A percentile compares a stretch with the other conserved stretches of the same genome.
Evolutionary conservation across 306 rosid species (phyloP).

Genomic region (Styphnolobium japonicum): DNA sequence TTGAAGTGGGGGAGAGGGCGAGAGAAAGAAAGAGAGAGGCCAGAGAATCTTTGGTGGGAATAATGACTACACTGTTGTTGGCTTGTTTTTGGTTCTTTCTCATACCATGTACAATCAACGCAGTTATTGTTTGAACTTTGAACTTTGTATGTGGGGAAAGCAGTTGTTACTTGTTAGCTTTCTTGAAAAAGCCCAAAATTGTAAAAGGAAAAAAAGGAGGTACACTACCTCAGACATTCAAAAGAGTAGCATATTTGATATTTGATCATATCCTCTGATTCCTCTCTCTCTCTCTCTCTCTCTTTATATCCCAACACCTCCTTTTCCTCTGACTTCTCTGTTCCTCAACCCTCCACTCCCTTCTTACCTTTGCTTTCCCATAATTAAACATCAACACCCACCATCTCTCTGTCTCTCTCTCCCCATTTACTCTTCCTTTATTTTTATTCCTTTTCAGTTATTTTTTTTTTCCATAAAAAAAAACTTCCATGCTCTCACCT

Average conservation of each 20-base stretch:
- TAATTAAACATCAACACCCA: constrained; percentile 56
- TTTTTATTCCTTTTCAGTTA: constrained; percentile 22
- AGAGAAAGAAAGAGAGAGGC: constrained; percentile 16
- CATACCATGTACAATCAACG: constrained; percentile 15
- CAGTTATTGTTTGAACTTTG: constrained; percentile 26
- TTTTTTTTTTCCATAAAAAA: constrained; percentile 10
- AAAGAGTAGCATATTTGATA: constrained; percentile 9
- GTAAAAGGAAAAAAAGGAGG: background rate
- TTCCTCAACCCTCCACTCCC: constrained; percentile 40
- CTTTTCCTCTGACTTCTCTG: constrained; percentile 46
- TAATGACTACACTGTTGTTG: constrained; percentile 20
- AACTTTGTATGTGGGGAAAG: background rate
- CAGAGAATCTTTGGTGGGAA: constrained; percentile 48
- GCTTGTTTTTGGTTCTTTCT: constrained; percentile 31
- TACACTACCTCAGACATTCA: constrained; percentile 6
- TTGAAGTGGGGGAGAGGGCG: constrained; percentile 22
- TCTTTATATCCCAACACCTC: constrained; percentile 25
- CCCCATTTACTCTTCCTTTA: constrained; percentile 11
- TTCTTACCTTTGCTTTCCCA: constrained; percentile 51
- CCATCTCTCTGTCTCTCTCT: constrained; percentile 34
- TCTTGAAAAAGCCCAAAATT: constrained; percentile 13
- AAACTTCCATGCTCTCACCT: constrained; percentile 20
- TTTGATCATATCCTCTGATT: constrained; percentile 19
- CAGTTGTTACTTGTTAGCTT: constrained; percentile 13
- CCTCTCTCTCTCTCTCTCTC: background rate